Percentiles rank a stretch among this genome's conserved stretches.
Evolutionary conservation across 192 early-diverging fungal genomes (phyloP).

Genomic region (Umbelopsis ramanniana): DNA sequence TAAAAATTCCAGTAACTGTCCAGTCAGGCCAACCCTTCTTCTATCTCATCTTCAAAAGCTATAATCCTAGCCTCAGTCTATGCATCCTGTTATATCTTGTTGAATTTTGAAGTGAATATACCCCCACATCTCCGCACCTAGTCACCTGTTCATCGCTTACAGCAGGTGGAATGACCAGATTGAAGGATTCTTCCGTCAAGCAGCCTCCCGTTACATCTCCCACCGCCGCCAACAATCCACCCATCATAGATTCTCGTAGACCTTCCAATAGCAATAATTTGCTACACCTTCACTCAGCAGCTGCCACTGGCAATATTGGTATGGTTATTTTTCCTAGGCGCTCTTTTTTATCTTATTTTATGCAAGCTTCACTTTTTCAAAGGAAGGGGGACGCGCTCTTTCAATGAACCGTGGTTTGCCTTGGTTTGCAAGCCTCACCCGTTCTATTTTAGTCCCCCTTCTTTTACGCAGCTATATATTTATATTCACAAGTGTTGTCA

Average conservation of each 20-base stretch:
- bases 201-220: background rate
- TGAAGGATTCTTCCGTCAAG: conserved; percentile 5
- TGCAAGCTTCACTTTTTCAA: too few species aligned
- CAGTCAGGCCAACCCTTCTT: background rate
- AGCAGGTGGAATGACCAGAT: conserved; percentile 13
- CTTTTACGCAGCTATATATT: too few species aligned
- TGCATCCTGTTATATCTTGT: background rate
- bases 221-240: background rate
- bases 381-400: too few species aligned
- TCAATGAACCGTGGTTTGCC: background rate
- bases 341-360: too few species aligned
- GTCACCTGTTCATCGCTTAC: background rate
- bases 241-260: background rate
- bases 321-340: background rate
- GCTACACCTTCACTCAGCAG: conserved; percentile 53
- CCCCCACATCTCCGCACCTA: background rate
- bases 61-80: background rate
- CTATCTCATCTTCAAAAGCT: too few species aligned
- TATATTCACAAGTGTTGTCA: conserved; percentile 1
- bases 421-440: background rate
- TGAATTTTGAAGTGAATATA: background rate
- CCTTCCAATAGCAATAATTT: conserved; percentile 23
- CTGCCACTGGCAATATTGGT: conserved; percentile 60
- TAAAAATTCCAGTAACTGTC: background rate
- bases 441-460: conserved; percentile 8